phyloP scores from a whole-genome alignment of 306 rosid species.

The Dalbergia oliveri region DNA sequence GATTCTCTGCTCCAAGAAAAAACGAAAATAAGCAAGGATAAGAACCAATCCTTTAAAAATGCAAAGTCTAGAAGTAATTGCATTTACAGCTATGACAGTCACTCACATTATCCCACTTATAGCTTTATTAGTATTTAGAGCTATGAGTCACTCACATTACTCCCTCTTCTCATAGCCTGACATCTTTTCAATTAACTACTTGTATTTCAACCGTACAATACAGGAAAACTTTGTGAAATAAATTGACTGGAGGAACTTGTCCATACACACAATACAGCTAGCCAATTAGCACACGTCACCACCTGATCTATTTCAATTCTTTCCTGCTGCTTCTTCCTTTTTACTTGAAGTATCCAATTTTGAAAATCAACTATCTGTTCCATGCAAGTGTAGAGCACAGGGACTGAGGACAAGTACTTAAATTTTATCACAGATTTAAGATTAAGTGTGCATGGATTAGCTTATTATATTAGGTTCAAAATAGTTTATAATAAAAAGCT shows the following conservation, averaged over 20 bases:
- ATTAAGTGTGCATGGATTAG: background rate
- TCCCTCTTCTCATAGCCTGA: conserved; percentile 18
- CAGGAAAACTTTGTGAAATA: background rate
- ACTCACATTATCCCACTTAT: conserved; percentile 11
- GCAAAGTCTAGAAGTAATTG: conserved; percentile 25
- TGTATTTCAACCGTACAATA: background rate
- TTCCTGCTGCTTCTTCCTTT: too few species aligned
- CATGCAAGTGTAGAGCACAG: background rate
- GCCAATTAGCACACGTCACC: background rate
- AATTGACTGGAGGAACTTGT: background rate
- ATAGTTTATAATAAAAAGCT: too few species aligned
- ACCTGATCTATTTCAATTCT: background rate
- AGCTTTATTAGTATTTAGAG: conserved; percentile 20
- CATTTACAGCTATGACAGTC: conserved; percentile 15
- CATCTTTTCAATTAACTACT: background rate
- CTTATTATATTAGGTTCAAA: background rate
- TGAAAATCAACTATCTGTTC: too few species aligned
- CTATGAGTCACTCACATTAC: conserved; percentile 5
- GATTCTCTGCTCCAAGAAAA: conserved; percentile 71
- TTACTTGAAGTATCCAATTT: too few species aligned
- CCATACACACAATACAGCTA: background rate
- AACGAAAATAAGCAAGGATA: conserved; percentile 38
- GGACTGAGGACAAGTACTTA: background rate
- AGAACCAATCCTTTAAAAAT: conserved; percentile 16
- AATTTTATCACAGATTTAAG: background rate